Percentiles rank a stretch among this genome's conserved stretches.
Conservation (phyloP, 495 filamentous ascomycete species). For the Xylaria palmicola region DNA sequence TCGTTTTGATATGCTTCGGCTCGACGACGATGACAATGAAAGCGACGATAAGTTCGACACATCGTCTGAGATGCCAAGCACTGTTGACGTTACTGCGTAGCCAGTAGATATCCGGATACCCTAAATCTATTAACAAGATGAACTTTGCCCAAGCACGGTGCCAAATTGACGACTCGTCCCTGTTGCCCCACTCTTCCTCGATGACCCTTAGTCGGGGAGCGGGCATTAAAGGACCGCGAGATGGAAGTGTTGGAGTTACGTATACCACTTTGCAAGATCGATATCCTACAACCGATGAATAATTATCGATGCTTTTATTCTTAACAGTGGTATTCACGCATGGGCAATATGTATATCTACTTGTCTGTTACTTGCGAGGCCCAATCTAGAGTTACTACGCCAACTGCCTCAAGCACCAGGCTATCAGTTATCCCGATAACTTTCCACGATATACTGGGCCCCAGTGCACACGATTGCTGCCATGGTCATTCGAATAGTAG, state of each 20-base stretch:
- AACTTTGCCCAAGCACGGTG: background rate
- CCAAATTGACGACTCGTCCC: background rate
- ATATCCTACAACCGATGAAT: background rate
- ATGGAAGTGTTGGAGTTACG: conserved; percentile 9
- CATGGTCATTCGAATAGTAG: too few relatives aligned
- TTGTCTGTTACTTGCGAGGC: background rate
- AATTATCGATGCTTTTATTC: background rate
- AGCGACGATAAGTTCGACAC: conserved; percentile 30
- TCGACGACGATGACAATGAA: conserved; percentile 46
- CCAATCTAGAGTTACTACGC: background rate
- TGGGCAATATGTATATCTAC: background rate
- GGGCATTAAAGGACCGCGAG: background rate
- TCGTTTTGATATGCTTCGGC: conserved; percentile 64
- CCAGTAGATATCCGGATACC: background rate
- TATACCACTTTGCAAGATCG: conserved; percentile 8
- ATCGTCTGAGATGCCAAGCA: conserved; percentile 10
- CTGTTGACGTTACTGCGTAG: conserved; percentile 14
- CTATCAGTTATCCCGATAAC: too few relatives aligned
- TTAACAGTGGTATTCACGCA: background rate
- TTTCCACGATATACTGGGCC: too few relatives aligned
- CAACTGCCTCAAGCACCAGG: too few relatives aligned
- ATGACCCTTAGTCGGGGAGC: background rate
- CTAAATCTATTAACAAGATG: background rate
- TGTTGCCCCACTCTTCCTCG: background rate
- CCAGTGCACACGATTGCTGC: too few relatives aligned